Percentiles rank a stretch among this genome's conserved stretches.
These are phyloP conservation scores for Paradendryphiella salina DNA, from an alignment of 2,329 filamentous ascomycete genomes.

Conservation along the genomic window DNA sequence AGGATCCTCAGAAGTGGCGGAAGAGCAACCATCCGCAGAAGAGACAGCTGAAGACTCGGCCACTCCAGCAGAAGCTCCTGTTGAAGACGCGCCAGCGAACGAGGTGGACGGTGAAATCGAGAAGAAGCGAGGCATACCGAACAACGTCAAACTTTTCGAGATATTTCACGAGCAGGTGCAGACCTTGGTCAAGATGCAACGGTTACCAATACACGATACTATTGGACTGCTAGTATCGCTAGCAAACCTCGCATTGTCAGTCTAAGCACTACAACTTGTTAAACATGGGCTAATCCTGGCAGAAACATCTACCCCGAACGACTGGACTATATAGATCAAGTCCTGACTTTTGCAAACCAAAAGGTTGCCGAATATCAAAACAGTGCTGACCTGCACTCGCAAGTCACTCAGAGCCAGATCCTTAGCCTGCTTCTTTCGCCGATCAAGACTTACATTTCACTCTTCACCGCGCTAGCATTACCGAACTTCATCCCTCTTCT, in stretches of 20 bases:
- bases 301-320: conserved; percentile 89
- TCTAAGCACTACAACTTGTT: conserved; percentile 5
- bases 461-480: conserved; percentile 93
- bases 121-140: conserved; percentile 63
- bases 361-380: conserved; percentile 90
- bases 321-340: conserved; percentile 93
- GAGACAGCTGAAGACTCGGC: conserved; percentile 37
- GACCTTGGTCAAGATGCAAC: conserved; percentile 86
- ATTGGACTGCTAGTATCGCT: conserved; percentile 93
- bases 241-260: conserved; percentile 79
- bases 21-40: conserved; percentile 30
- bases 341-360: conserved; percentile 81
- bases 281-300: conserved; percentile 29
- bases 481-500: conserved; percentile 90
- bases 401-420: conserved; percentile 83
- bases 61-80: conserved; percentile 31
- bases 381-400: conserved; percentile 91
- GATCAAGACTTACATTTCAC: conserved; percentile 83
- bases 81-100: conserved; percentile 40
- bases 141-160: conserved; percentile 88
- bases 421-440: conserved; percentile 89
- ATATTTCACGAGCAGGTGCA: conserved; percentile 97
- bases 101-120: conserved; percentile 50
- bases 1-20: conserved; percentile 27
- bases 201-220: conserved; percentile 90